A percentile compares a stretch with the other conserved stretches of the same genome.
These are phyloP conservation scores for Scutellospora calospora DNA, from an alignment of 371 early-diverging fungal species.

Conservation along the genomic window DNA sequence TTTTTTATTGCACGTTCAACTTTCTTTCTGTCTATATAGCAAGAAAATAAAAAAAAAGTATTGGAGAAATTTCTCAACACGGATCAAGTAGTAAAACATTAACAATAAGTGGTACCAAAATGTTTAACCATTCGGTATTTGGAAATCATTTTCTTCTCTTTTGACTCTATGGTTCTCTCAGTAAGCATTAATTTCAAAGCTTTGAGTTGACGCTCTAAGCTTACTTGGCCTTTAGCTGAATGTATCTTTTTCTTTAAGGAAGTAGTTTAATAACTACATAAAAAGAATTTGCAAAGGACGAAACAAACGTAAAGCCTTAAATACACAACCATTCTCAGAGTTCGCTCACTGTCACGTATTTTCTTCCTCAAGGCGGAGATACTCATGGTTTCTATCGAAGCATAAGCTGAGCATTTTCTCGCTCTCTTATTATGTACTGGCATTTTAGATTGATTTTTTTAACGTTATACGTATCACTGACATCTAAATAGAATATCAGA, in stretches of 20 bases:
- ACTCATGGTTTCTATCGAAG: background rate
- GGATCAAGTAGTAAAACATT: background rate
- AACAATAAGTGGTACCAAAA: conserved; percentile 4
- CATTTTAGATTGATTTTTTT: no score
- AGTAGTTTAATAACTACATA: background rate
- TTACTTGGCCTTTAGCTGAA: conserved; percentile 14
- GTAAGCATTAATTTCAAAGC: conserved; percentile 10
- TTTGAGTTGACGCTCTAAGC: conserved; percentile 9
- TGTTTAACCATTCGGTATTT: conserved; percentile 39
- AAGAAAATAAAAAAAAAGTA: background rate
- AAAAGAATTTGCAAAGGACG: background rate
- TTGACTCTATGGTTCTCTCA: background rate
- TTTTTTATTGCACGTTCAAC: conserved; percentile 27
- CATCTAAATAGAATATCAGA: no score
- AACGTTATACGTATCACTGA: no score
- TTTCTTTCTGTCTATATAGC: conserved; percentile 14
- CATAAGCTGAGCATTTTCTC: background rate
- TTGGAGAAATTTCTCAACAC: background rate
- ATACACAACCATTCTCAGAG: conserved; percentile 6
- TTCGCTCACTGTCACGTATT: conserved; percentile 15
- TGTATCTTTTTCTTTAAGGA: background rate
- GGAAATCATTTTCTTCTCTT: background rate
- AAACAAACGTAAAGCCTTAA: background rate
- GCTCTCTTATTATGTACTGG: background rate
- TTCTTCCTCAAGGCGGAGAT: conserved; percentile 19